phyloP scores from a whole-genome alignment of 176 grass and related monocot genomes.

The Carex myosuroides region DNA sequence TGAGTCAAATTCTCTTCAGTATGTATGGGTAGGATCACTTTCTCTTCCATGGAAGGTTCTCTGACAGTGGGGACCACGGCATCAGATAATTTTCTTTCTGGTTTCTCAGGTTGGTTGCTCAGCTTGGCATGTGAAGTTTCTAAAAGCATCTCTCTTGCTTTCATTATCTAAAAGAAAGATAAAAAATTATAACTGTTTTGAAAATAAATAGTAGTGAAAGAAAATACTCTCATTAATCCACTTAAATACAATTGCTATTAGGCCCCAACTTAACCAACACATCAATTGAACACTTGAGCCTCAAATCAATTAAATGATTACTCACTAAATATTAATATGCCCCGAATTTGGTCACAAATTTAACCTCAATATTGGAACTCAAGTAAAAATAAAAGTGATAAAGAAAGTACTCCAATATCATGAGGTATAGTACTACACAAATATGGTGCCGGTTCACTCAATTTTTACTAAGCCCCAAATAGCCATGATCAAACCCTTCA shows the following conservation, averaged over 20 bases:
- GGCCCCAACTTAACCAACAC: background rate
- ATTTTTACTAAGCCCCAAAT: background rate
- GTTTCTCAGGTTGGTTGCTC: background rate
- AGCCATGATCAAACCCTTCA: background rate
- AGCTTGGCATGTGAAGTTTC: background rate
- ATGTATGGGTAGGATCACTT: constrained; percentile 5
- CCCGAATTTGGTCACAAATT: background rate
- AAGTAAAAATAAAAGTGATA: background rate
- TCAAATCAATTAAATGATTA: background rate
- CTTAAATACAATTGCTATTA: background rate
- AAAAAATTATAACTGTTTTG: background rate
- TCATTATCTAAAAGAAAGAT: constrained; percentile 1
- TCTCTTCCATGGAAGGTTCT: background rate
- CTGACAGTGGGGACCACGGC: background rate
- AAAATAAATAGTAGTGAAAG: background rate
- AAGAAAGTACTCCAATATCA: background rate
- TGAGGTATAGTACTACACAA: background rate
- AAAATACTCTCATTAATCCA: background rate
- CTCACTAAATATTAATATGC: background rate
- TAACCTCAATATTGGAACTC: background rate
- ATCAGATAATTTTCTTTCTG: background rate
- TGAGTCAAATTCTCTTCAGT: background rate
- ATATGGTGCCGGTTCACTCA: background rate
- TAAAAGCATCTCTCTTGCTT: constrained; percentile 10
- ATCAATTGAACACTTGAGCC: background rate